phyloP scores from a whole-genome alignment of 306 rosid genomes.

The Canavalia gladiata region DNA sequence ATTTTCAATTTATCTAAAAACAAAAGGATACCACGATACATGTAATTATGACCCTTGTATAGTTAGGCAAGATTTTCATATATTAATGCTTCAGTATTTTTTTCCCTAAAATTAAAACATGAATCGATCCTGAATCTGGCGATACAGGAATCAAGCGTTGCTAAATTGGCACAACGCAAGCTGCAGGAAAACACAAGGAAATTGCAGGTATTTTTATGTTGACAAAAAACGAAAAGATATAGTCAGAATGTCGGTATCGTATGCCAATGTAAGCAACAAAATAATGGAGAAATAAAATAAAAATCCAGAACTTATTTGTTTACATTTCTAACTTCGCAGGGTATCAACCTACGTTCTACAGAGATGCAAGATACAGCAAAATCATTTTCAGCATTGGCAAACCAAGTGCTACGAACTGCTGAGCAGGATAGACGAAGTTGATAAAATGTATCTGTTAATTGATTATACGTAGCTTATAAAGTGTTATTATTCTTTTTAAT shows the following conservation, averaged over 20 bases:
- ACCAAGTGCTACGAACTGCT: conserved; percentile 68
- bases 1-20: neutral
- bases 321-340: conserved; percentile 56
- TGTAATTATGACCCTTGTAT: neutral
- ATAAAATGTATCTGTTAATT: conserved; percentile 2
- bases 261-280: conserved; percentile 29
- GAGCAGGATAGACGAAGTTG: conserved; percentile 65
- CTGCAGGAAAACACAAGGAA: conserved; percentile 72
- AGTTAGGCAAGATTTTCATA: neutral
- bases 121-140: conserved; percentile 30
- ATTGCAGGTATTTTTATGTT: conserved; percentile 61
- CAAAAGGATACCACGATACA: neutral
- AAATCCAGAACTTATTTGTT: neutral
- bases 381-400: conserved; percentile 88
- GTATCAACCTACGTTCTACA: conserved; percentile 61
- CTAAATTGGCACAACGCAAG: conserved; percentile 75
- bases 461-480: neutral
- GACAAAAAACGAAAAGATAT: neutral
- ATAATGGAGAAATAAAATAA: neutral
- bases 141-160: conserved; percentile 69
- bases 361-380: conserved; percentile 85
- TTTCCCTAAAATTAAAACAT: conserved; percentile 27
- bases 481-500: neutral
- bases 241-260: neutral
- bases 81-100: neutral